Evolutionary conservation across 1,284 basidiomycete genomes (phyloP).

Genomic region (Rhodotorula sp.): DNA sequence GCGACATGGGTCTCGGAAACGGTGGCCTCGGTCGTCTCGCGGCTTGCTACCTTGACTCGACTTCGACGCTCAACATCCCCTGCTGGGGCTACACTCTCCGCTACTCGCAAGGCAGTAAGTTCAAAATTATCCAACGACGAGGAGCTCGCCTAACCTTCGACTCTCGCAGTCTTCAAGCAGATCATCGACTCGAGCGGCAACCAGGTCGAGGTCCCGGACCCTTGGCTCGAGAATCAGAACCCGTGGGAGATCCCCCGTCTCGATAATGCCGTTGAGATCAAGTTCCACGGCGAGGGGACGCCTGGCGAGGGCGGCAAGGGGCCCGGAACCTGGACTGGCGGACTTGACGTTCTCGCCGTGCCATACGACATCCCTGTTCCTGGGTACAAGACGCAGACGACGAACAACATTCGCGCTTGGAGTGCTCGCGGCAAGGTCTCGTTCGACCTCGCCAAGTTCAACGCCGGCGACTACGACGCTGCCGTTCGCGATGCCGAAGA

Average conservation of each 20-base stretch:
- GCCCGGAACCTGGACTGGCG: slow-evolving; percentile 74
- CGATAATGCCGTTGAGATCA: slow-evolving; percentile 69
- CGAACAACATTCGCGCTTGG: slow-evolving; percentile 59
- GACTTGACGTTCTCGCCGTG: slow-evolving; percentile 81
- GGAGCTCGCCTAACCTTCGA: too few relatives aligned
- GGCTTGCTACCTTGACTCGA: slow-evolving; percentile 66
- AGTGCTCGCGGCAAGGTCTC: slow-evolving; percentile 82
- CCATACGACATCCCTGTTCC: slow-evolving; percentile 78
- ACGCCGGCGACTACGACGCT: slow-evolving; percentile 61
- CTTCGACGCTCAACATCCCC: slow-evolving; percentile 27
- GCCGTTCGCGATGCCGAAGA: slow-evolving; percentile 80
- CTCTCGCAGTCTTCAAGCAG: slow-evolving; percentile 71
- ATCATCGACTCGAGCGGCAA: slow-evolving; percentile 81
- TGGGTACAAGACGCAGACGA: slow-evolving; percentile 57
- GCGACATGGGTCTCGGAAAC: slow-evolving; percentile 85
- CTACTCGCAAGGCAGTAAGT: slow-evolving; percentile 35
- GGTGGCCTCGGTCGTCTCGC: slow-evolving; percentile 61
- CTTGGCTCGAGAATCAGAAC: slow-evolving; percentile 53
- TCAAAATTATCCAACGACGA: too few relatives aligned
- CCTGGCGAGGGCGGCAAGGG: slow-evolving; percentile 61
- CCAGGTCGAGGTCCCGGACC: slow-evolving; percentile 49
- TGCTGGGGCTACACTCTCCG: slow-evolving; percentile 18
- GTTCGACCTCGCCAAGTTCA: slow-evolving; percentile 85
- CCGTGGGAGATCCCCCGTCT: slow-evolving; percentile 78
- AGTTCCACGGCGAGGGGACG: slow-evolving; percentile 81